phyloP scores from a whole-genome alignment of 768 basidiomycete species.

The Clavaria fumosa region DNA sequence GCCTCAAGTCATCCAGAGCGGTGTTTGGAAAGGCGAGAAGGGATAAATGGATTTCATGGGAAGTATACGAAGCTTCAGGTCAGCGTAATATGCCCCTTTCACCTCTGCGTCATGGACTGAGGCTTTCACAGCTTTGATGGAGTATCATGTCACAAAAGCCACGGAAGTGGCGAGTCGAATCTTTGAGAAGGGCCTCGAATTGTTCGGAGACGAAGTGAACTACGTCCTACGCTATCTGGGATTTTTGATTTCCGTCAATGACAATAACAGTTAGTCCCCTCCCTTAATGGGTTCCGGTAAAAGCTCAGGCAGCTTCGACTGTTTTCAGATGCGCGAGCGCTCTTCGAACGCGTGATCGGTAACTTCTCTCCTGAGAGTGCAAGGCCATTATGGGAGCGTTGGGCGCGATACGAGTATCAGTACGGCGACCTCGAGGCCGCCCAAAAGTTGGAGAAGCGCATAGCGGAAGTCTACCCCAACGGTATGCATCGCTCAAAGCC shows the following conservation, averaged over 20 bases:
- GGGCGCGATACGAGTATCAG: slow-evolving; percentile 91
- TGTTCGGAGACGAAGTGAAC: slow-evolving; percentile 67
- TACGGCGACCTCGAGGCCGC: slow-evolving; percentile 85
- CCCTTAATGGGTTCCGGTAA: neutral
- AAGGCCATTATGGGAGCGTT: slow-evolving; percentile 85
- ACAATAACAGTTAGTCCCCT: slow-evolving; percentile 69
- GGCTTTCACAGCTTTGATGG: slow-evolving; percentile 59
- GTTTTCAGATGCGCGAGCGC: slow-evolving; percentile 72
- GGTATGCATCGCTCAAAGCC: slow-evolving; percentile 32
- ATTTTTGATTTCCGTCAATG: slow-evolving; percentile 89
- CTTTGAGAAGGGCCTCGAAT: slow-evolving; percentile 84
- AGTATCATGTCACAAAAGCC: slow-evolving; percentile 80
- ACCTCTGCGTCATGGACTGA: slow-evolving; percentile 3
- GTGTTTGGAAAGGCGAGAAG: slow-evolving; percentile 76
- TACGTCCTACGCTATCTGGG: slow-evolving; percentile 82
- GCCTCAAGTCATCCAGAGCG: slow-evolving; percentile 59
- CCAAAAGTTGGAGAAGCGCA: slow-evolving; percentile 78
- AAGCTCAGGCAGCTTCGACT: slow-evolving; percentile 4
- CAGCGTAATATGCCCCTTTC: slow-evolving; percentile 11
- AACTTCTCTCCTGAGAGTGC: slow-evolving; percentile 68
- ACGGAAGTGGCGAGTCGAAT: slow-evolving; percentile 72
- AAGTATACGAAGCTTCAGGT: slow-evolving; percentile 90
- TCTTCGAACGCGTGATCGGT: slow-evolving; percentile 81
- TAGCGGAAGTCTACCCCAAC: slow-evolving; percentile 74
- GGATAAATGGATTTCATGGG: slow-evolving; percentile 69